Evolutionary conservation across 2,329 filamentous ascomycete species (phyloP).

Genomic region (Curvularia eragrostidis): DNA sequence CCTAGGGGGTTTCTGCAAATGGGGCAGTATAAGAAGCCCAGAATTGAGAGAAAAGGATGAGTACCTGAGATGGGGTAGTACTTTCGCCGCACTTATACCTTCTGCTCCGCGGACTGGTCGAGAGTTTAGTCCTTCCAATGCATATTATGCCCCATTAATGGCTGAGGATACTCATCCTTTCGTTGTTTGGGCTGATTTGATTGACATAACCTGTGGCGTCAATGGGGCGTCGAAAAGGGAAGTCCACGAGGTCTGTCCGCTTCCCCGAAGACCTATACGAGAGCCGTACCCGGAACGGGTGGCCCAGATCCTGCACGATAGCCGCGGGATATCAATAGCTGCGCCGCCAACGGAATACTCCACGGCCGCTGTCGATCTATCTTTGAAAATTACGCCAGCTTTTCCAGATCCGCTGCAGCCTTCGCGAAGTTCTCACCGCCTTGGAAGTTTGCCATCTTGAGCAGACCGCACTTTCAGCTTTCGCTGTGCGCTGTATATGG

Average conservation of each 20-base stretch:
- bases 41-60: background rate
- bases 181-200: background rate
- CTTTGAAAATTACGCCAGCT: background rate
- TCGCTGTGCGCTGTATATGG: background rate
- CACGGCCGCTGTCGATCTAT: background rate
- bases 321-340: background rate
- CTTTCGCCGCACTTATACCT: constrained; percentile 10
- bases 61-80: constrained; percentile 7
- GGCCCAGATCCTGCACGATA: constrained; percentile 4
- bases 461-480: background rate
- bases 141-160: background rate
- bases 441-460: background rate
- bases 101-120: background rate
- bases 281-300: background rate
- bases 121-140: background rate
- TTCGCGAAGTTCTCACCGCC: background rate
- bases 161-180: background rate
- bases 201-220: background rate
- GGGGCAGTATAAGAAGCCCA: background rate
- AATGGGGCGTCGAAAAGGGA: background rate
- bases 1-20: background rate
- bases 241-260: constrained; percentile 3
- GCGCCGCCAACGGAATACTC: background rate
- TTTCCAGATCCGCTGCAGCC: background rate
- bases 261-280: constrained; percentile 10